Percentiles rank a stretch among this genome's conserved stretches.
These are phyloP conservation scores for Orychophragmus violaceus DNA, from an alignment of 345 rosid genomes.

Conservation along the genomic window DNA sequence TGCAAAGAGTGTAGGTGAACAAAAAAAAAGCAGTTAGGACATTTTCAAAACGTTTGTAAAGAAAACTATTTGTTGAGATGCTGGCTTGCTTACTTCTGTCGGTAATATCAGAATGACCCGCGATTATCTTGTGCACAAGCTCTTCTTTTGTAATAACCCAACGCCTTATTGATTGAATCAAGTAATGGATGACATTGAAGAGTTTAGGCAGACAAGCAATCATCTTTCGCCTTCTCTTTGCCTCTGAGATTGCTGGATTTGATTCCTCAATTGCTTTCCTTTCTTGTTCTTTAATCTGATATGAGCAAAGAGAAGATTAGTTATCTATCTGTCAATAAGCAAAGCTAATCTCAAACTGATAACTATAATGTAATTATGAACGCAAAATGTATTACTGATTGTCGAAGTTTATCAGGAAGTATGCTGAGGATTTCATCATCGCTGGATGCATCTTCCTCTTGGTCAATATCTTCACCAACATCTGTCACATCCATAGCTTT, in stretches of 20 bases:
- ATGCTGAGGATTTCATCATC: slow-evolving; percentile 47
- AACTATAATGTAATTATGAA: neutral
- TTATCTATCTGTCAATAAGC: neutral
- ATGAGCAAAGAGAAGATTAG: neutral
- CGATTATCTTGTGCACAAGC: slow-evolving; percentile 55
- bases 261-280: slow-evolving; percentile 51
- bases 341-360: neutral
- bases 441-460: slow-evolving; percentile 21
- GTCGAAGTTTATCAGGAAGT: slow-evolving; percentile 49
- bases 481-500: slow-evolving; percentile 8
- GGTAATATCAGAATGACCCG: slow-evolving; percentile 47
- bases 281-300: slow-evolving; percentile 76
- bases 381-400: slow-evolving; percentile 44
- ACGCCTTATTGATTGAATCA: slow-evolving; percentile 60
- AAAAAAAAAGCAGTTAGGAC: neutral
- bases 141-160: slow-evolving; percentile 76
- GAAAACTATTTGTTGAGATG: neutral
- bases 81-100: slow-evolving; percentile 58
- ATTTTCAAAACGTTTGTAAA: neutral
- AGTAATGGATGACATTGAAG: slow-evolving; percentile 57
- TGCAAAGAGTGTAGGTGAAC: slow-evolving; percentile 16
- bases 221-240: slow-evolving; percentile 61
- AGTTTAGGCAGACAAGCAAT: slow-evolving; percentile 71
- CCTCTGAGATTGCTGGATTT: slow-evolving; percentile 78
- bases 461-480: slow-evolving; percentile 21